Evolutionary conservation across 768 basidiomycete species (phyloP).

Genomic region (Amanita subjunquillea): DNA sequence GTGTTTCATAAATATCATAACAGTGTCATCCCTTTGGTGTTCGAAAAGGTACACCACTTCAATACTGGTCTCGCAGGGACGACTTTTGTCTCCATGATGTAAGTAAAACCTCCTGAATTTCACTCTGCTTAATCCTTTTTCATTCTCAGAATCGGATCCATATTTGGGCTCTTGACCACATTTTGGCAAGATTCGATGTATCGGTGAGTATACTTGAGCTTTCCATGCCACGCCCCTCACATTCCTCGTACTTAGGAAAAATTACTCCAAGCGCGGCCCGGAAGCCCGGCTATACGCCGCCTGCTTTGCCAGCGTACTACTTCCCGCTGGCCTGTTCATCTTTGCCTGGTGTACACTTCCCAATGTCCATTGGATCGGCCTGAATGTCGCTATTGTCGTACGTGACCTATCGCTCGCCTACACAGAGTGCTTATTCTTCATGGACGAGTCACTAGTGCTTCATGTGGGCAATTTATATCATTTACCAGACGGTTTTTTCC

Average conservation of each 20-base stretch:
- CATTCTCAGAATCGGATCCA: conserved; percentile 39
- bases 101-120: neutral
- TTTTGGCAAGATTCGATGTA: conserved; percentile 41
- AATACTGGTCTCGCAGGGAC: conserved; percentile 48
- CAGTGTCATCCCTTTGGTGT: conserved; percentile 49
- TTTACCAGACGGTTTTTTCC: conserved; percentile 49
- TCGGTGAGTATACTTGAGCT: conserved; percentile 22
- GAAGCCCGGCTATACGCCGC: conserved; percentile 56
- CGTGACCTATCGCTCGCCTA: conserved; percentile 1
- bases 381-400: conserved; percentile 41
- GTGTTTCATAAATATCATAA: neutral
- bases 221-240: neutral
- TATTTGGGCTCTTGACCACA: conserved; percentile 35
- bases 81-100: conserved; percentile 50
- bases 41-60: conserved; percentile 49
- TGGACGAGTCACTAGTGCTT: conserved; percentile 25
- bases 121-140: neutral
- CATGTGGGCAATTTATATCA: conserved; percentile 38
- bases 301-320: conserved; percentile 40
- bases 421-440: neutral
- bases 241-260: conserved; percentile 14
- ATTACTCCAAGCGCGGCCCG: conserved; percentile 24
- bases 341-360: conserved; percentile 60
- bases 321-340: conserved; percentile 58
- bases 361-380: conserved; percentile 49